Percentiles rank a stretch among this genome's conserved stretches.
Conservation (phyloP, 2,329 filamentous ascomycete species). For the Venturia effusa region DNA sequence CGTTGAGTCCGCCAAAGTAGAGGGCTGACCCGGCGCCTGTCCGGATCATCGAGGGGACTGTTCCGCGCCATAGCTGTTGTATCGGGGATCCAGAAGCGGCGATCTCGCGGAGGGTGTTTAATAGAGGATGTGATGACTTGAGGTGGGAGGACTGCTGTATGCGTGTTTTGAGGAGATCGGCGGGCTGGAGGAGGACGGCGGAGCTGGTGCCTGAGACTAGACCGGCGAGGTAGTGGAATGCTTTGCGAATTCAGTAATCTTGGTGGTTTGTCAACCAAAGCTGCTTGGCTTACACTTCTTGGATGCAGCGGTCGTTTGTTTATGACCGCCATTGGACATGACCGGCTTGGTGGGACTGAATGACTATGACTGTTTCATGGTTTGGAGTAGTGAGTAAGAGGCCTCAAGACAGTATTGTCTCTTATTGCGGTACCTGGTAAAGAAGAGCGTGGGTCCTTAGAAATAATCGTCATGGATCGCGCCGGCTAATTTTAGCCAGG, state of each 20-base stretch:
- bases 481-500: neutral
- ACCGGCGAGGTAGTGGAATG: slow-evolving; percentile 81
- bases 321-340: slow-evolving; percentile 4
- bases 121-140: slow-evolving; percentile 41
- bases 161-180: slow-evolving; percentile 92
- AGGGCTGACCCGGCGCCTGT: slow-evolving; percentile 88
- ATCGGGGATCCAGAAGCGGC: slow-evolving; percentile 55
- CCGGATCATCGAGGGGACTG: slow-evolving; percentile 80
- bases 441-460: neutral
- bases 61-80: slow-evolving; percentile 79
- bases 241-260: slow-evolving; percentile 27
- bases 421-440: neutral
- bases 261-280: neutral
- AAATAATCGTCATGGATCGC: neutral
- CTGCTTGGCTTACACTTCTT: neutral
- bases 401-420: neutral
- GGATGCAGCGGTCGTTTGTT: slow-evolving; percentile 3
- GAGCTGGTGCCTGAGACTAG: slow-evolving; percentile 79
- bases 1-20: slow-evolving; percentile 85
- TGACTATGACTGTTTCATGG: neutral
- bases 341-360: neutral
- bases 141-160: slow-evolving; percentile 75
- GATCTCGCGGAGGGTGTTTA: slow-evolving; percentile 58
- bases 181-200: slow-evolving; percentile 83
- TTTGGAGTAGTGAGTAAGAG: neutral